phyloP scores from a whole-genome alignment of 495 filamentous ascomycete genomes.

The Acidiella bohemica region DNA sequence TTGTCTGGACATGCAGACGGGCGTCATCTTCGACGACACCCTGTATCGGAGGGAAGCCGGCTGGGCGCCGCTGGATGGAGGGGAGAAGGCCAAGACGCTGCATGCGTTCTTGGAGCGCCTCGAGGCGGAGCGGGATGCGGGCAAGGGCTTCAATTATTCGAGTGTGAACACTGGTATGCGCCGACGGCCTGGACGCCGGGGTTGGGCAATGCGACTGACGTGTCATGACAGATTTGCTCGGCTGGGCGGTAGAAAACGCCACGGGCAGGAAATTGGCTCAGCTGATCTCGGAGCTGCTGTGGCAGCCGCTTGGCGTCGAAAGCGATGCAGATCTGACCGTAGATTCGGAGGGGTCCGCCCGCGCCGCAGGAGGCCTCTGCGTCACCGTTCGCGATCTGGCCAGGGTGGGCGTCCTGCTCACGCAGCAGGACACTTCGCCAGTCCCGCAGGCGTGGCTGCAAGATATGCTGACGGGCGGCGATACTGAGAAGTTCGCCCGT shows the following conservation, averaged over 20 bases:
- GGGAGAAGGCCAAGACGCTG: conserved; percentile 4
- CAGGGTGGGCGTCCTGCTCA: conserved; percentile 9
- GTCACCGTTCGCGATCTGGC: conserved; percentile 13
- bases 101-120: conserved; percentile 4
- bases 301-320: conserved; percentile 14
- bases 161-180: conserved; percentile 11
- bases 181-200: too few species aligned
- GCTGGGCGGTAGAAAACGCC: conserved; percentile 7
- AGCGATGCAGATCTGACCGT: conserved; percentile 7
- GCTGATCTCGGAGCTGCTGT: conserved; percentile 10
- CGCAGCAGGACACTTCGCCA: conserved; percentile 2
- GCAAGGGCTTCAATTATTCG: conserved; percentile 9
- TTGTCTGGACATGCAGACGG: conserved; percentile 9
- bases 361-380: conserved; percentile 11
- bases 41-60: conserved; percentile 7
- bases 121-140: background rate
- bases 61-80: conserved; percentile 2
- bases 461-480: conserved; percentile 12
- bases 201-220: too few species aligned
- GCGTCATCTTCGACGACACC: conserved; percentile 3
- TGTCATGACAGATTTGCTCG: conserved; percentile 14
- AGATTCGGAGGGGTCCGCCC: conserved; percentile 3
- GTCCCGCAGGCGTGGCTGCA: conserved; percentile 10
- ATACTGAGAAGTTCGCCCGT: background rate
- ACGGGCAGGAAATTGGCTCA: conserved; percentile 8